A percentile compares a stretch with the other conserved stretches of the same genome.
These are phyloP conservation scores for Brasenia schreberi DNA, from an alignment of 164 flowering plant genomes.

Conservation along the genomic window DNA sequence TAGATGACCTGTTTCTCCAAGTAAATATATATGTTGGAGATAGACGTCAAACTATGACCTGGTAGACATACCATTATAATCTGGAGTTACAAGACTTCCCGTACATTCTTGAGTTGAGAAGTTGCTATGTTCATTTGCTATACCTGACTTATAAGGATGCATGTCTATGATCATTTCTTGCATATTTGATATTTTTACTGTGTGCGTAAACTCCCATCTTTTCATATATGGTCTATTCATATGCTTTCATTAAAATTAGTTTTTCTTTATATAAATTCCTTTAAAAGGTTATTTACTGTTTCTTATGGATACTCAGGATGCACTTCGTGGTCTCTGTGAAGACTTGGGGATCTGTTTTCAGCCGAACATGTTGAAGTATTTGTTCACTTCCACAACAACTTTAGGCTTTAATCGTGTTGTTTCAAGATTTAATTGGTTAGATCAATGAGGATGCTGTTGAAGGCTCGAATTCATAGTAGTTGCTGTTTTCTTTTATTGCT, in stretches of 20 bases:
- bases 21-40: no score
- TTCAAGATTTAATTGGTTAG: background rate
- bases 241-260: no score
- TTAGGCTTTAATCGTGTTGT: background rate
- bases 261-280: background rate
- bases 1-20: no score
- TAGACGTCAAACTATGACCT: no score
- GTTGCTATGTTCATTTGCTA: background rate
- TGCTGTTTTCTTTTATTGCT: no score
- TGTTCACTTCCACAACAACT: background rate
- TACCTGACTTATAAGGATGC: no score
- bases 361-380: slow-evolving; percentile 69
- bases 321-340: slow-evolving; percentile 67
- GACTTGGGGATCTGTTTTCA: slow-evolving; percentile 79
- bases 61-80: no score
- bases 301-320: slow-evolving; percentile 32
- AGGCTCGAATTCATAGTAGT: no score
- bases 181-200: no score
- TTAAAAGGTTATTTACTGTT: background rate
- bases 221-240: no score
- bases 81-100: background rate
- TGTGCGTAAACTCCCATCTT: no score
- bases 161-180: no score
- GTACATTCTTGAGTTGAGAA: background rate
- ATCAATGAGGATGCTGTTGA: background rate